Evolutionary conservation across 345 rosid species (phyloP).

Genomic region (Triadica sebifera): DNA sequence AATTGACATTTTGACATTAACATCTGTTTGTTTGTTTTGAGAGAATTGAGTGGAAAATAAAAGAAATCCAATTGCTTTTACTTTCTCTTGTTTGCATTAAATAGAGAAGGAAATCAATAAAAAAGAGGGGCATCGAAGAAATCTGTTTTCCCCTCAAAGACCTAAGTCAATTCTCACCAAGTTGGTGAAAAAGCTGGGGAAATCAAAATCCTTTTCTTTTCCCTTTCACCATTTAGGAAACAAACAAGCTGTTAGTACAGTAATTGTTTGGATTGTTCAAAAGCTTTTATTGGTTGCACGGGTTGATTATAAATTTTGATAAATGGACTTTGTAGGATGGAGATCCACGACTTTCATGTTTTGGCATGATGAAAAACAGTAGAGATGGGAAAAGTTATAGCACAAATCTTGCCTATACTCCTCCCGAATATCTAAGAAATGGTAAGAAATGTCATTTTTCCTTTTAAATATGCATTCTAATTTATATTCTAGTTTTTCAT

Average conservation of each 20-base stretch:
- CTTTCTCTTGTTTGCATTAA: too few relatives aligned
- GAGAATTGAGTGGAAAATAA: too few relatives aligned
- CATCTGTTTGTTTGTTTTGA: too few relatives aligned
- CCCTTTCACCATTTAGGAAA: too few relatives aligned
- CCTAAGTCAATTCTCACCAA: too few relatives aligned
- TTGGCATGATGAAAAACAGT: slow-evolving; percentile 95
- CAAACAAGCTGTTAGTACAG: not conserved
- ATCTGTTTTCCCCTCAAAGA: too few relatives aligned
- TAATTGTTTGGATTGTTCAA: not conserved
- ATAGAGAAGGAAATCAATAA: too few relatives aligned
- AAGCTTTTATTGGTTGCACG: slow-evolving; percentile 7
- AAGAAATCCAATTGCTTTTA: too few relatives aligned
- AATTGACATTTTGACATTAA: not conserved
- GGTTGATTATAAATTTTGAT: slow-evolving; percentile 4
- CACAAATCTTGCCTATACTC: slow-evolving; percentile 90
- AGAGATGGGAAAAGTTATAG: slow-evolving; percentile 94
- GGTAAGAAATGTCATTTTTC: slow-evolving; percentile 40
- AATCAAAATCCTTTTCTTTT: too few relatives aligned
- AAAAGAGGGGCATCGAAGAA: too few relatives aligned
- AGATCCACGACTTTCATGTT: slow-evolving; percentile 97
- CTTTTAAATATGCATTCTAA: not conserved
- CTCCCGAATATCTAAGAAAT: slow-evolving; percentile 89
- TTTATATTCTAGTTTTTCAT: not conserved
- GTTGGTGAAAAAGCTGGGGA: too few relatives aligned
- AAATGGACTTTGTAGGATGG: slow-evolving; percentile 65